Percentiles rank a stretch among this genome's conserved stretches.
These are phyloP conservation scores for Fusarium pseudograminearum DNA, from an alignment of 2,329 filamentous ascomycete genomes.

Conservation along the genomic window DNA sequence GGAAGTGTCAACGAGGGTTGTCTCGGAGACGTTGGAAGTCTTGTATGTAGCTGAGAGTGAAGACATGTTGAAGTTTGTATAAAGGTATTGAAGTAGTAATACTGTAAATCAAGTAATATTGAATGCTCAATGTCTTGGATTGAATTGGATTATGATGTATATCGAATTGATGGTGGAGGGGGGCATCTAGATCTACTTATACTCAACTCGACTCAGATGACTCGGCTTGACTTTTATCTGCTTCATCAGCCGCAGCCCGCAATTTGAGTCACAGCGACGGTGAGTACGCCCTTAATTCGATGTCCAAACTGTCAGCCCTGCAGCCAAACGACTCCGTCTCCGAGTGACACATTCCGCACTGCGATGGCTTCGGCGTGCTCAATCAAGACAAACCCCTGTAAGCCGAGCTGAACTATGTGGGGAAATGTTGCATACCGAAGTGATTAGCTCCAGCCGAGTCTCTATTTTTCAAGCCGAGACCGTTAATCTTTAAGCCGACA, in stretches of 20 bases:
- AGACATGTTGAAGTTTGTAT: conserved; percentile 31
- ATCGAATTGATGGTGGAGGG: conserved; percentile 3
- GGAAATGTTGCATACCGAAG: not conserved
- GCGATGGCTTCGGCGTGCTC: conserved; percentile 16
- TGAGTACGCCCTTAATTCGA: not conserved
- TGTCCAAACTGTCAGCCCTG: conserved; percentile 37
- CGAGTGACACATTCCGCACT: conserved; percentile 39
- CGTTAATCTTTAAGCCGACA: not conserved
- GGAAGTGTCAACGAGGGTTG: conserved; percentile 42
- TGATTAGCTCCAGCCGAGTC: conserved; percentile 14
- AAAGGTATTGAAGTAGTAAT: not conserved
- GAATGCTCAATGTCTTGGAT: conserved; percentile 7
- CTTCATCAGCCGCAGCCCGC: not conserved
- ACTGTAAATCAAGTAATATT: not conserved
- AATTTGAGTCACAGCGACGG: conserved; percentile 44
- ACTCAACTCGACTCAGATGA: not conserved
- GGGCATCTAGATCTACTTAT: conserved; percentile 34
- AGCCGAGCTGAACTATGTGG: conserved; percentile 37
- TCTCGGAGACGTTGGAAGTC: conserved; percentile 41
- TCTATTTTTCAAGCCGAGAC: not conserved
- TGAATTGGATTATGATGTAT: not conserved
- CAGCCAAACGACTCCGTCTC: conserved; percentile 25
- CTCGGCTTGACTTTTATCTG: conserved; percentile 1
- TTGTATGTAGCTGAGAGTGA: conserved; percentile 37
- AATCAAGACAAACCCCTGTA: conserved; percentile 21